A percentile compares a stretch with the other conserved stretches of the same genome.
These are phyloP conservation scores for Kodamaea laetipori DNA, from an alignment of 805 yeast genomes.

Conservation along the genomic window DNA sequence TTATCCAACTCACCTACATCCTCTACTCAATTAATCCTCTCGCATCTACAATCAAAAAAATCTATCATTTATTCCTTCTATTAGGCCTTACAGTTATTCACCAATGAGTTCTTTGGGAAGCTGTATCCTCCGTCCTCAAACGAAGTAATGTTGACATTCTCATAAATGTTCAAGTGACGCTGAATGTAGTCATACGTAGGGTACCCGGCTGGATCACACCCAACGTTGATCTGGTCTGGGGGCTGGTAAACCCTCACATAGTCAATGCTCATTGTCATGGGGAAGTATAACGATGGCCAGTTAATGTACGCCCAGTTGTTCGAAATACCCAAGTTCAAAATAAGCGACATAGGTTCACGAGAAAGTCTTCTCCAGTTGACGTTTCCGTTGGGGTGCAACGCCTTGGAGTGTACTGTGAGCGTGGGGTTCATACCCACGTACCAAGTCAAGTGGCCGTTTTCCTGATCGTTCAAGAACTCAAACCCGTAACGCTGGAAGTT, in stretches of 20 bases:
- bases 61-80: background rate
- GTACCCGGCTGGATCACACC: slow-evolving; percentile 84
- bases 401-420: slow-evolving; percentile 66
- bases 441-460: slow-evolving; percentile 80
- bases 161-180: slow-evolving; percentile 67
- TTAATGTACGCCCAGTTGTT: slow-evolving; percentile 92
- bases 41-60: background rate
- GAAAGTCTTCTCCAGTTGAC: slow-evolving; percentile 78
- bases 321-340: slow-evolving; percentile 87
- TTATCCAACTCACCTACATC: too few species aligned
- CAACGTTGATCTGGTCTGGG: slow-evolving; percentile 52
- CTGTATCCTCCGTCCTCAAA: slow-evolving; percentile 77
- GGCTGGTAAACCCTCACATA: slow-evolving; percentile 95
- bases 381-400: slow-evolving; percentile 90
- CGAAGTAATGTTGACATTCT: slow-evolving; percentile 64
- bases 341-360: slow-evolving; percentile 90
- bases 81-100: slow-evolving; percentile 9
- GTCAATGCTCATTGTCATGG: slow-evolving; percentile 74
- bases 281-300: slow-evolving; percentile 81
- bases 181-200: slow-evolving; percentile 87
- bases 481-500: slow-evolving; percentile 73
- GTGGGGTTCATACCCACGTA: slow-evolving; percentile 81
- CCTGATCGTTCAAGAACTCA: slow-evolving; percentile 72
- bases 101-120: slow-evolving; percentile 42
- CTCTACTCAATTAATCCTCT: too few species aligned